Evolutionary conservation across 2,329 filamentous ascomycete genomes (phyloP).

Genomic region (Aspergillus fumigatiaffinis): DNA sequence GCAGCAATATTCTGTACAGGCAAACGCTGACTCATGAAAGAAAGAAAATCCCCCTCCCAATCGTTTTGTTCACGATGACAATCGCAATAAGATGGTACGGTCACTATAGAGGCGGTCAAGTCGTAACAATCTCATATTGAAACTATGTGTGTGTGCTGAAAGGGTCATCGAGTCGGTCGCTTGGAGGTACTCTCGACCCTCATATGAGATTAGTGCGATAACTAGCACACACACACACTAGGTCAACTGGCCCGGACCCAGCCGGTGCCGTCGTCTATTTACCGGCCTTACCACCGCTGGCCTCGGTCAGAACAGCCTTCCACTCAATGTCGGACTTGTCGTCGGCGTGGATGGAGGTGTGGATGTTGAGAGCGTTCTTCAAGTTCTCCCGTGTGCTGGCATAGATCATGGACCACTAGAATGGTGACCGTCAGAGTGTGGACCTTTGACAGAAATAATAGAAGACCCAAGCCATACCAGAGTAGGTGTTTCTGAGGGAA

Average conservation of each 20-base stretch:
- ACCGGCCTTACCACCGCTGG: constrained; percentile 39
- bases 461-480: constrained; percentile 29
- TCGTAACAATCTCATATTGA: constrained; percentile 38
- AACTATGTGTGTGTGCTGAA: constrained; percentile 31
- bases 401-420: constrained; percentile 48
- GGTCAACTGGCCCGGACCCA: constrained; percentile 32
- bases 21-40: constrained; percentile 21
- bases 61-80: constrained; percentile 14
- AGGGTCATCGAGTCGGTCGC: constrained; percentile 25
- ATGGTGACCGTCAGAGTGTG: constrained; percentile 11
- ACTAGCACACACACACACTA: constrained; percentile 19
- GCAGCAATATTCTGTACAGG: constrained; percentile 25
- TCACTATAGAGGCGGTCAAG: constrained; percentile 24
- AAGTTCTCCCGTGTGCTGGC: constrained; percentile 47
- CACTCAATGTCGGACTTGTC: constrained; percentile 42
- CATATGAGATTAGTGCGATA: constrained; percentile 13
- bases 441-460: neutral
- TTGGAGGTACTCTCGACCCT: constrained; percentile 18
- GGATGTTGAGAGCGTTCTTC: constrained; percentile 47
- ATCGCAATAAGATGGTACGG: constrained; percentile 17
- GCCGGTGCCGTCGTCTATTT: constrained; percentile 34
- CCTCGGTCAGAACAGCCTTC: constrained; percentile 37
- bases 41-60: constrained; percentile 14
- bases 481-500: constrained; percentile 37
- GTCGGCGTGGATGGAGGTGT: constrained; percentile 40